Percentiles rank a stretch among this genome's conserved stretches.
phyloP scores from a whole-genome alignment of 2,329 filamentous ascomycete genomes.

The Cladophialophora psammophila region DNA sequence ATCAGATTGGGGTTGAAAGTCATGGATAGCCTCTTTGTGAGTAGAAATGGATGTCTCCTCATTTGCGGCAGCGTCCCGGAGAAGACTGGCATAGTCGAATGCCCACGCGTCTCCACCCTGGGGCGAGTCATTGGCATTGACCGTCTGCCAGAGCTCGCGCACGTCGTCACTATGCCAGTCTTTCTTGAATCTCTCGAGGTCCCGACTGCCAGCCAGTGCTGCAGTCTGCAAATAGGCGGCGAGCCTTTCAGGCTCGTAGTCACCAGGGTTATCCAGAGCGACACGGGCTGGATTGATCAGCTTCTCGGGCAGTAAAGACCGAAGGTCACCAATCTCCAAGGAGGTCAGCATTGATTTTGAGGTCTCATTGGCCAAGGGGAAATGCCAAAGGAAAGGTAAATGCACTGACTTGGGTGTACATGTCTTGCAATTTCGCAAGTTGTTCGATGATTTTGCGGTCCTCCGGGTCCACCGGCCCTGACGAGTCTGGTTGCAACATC shows the following conservation, averaged over 20 bases:
- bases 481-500: slow-evolving; percentile 12
- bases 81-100: slow-evolving; percentile 49
- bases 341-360: slow-evolving; percentile 22
- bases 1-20: slow-evolving; percentile 15
- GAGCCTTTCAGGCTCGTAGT: slow-evolving; percentile 47
- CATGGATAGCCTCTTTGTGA: slow-evolving; percentile 10
- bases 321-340: slow-evolving; percentile 52
- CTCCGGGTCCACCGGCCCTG: slow-evolving; percentile 31
- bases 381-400: background rate
- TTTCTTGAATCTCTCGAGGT: slow-evolving; percentile 49
- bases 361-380: slow-evolving; percentile 8
- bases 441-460: slow-evolving; percentile 38
- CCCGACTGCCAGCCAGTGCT: slow-evolving; percentile 47
- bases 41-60: slow-evolving; percentile 35
- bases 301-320: slow-evolving; percentile 49
- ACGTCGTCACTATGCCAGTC: slow-evolving; percentile 52
- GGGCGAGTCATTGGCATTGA: slow-evolving; percentile 46
- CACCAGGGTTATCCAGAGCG: slow-evolving; percentile 48
- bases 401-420: slow-evolving; percentile 37
- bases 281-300: slow-evolving; percentile 50
- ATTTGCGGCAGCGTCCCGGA: slow-evolving; percentile 44
- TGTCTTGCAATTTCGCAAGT: slow-evolving; percentile 39
- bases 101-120: slow-evolving; percentile 53
- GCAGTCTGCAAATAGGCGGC: slow-evolving; percentile 47
- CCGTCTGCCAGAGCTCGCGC: slow-evolving; percentile 48